Evolutionary conservation across 768 basidiomycete genomes (phyloP).

Genomic region (Mycena rebaudengoi): DNA sequence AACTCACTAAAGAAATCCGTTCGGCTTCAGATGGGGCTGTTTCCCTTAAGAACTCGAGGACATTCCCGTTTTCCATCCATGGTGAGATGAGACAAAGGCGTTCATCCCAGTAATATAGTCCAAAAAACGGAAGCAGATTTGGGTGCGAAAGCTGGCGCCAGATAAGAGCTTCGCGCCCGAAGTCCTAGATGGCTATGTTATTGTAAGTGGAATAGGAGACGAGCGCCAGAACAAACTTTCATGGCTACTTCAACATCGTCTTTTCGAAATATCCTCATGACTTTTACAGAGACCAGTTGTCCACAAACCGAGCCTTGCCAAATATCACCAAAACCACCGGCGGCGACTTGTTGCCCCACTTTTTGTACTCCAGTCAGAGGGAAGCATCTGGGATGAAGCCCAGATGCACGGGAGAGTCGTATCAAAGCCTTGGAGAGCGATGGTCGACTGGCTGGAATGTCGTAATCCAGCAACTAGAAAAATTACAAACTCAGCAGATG

Average conservation of each 20-base stretch:
- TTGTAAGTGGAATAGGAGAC: background rate
- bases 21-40: background rate
- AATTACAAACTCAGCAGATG: too few relatives aligned
- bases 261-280: constrained; percentile 3
- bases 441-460: background rate
- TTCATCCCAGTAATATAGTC: constrained; percentile 18
- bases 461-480: constrained; percentile 1
- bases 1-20: constrained; percentile 10
- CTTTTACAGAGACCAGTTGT: background rate
- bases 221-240: background rate
- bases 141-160: constrained; percentile 29
- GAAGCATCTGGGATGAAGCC: constrained; percentile 4
- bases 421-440: background rate
- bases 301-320: background rate
- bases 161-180: constrained; percentile 28
- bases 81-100: constrained; percentile 32
- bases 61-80: constrained; percentile 40
- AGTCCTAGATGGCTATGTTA: background rate
- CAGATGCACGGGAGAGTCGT: background rate
- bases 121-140: constrained; percentile 30
- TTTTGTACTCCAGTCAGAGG: background rate
- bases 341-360: background rate
- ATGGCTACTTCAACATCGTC: background rate
- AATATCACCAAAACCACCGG: background rate
- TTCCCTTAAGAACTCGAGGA: constrained; percentile 23